Evolutionary conservation across 306 rosid genomes (phyloP).

Genomic region (Mimosa pudica): DNA sequence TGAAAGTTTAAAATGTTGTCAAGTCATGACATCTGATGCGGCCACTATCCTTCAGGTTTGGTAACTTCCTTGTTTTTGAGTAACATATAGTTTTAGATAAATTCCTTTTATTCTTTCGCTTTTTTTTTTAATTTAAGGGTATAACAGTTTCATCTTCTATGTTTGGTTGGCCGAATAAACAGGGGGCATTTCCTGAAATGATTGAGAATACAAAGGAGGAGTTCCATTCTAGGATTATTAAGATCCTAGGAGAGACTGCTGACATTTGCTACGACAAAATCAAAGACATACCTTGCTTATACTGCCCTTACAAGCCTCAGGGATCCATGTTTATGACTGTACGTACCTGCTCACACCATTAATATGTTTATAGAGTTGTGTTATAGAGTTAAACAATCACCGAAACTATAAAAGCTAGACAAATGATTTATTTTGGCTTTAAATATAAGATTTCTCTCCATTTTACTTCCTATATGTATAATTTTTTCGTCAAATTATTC

Average conservation of each 20-base stretch:
- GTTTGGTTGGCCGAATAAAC: background rate
- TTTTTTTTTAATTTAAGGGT: too few species aligned
- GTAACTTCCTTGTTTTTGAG: too few species aligned
- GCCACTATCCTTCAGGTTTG: constrained; percentile 25
- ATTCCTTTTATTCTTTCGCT: too few species aligned
- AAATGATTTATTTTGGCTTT: too few species aligned
- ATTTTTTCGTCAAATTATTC: too few species aligned
- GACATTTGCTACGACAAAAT: constrained; percentile 19
- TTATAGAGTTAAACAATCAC: too few species aligned
- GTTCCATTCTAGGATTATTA: constrained; percentile 37
- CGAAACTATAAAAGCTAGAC: too few species aligned
- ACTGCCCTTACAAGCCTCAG: constrained; percentile 55
- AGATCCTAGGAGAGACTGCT: constrained; percentile 38
- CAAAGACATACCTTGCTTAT: constrained; percentile 45
- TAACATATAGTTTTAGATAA: too few species aligned
- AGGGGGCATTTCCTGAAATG: constrained; percentile 58
- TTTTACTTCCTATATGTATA: too few species aligned
- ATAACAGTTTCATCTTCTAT: too few species aligned
- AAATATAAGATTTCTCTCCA: too few species aligned
- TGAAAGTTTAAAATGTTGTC: background rate
- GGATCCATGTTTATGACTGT: constrained; percentile 61
- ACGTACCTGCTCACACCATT: background rate
- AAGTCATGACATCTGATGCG: background rate
- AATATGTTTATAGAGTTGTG: too few species aligned
- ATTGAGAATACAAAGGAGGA: constrained; percentile 40